Percentiles rank a stretch among this genome's conserved stretches.
These are phyloP conservation scores for Naganishia cerealis DNA, from an alignment of 1,284 basidiomycete species.

Conservation along the genomic window DNA sequence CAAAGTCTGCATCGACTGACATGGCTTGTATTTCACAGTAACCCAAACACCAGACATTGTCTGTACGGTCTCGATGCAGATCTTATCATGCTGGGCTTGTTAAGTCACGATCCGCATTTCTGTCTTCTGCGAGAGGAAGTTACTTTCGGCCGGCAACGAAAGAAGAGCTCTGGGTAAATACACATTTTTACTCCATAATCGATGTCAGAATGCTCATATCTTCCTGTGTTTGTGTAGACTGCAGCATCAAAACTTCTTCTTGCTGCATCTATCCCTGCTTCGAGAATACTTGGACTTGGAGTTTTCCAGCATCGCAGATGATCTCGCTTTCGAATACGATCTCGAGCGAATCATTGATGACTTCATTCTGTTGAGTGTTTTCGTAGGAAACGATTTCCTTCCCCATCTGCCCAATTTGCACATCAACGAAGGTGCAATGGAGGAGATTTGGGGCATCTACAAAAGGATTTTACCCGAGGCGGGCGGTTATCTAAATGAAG, in stretches of 20 bases:
- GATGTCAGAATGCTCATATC: background rate
- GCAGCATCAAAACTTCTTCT: conserved; percentile 87
- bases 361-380: conserved; percentile 92
- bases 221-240: conserved; percentile 57
- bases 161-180: conserved; percentile 67
- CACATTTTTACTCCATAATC: background rate
- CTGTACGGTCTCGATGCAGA: conserved; percentile 98
- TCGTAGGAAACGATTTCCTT: conserved; percentile 95
- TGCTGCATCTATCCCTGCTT: conserved; percentile 89
- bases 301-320: conserved; percentile 64
- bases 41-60: conserved; percentile 71
- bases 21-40: conserved; percentile 37
- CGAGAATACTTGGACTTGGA: conserved; percentile 96
- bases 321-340: conserved; percentile 69
- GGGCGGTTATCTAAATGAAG: conserved; percentile 93
- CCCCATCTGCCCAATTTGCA: conserved; percentile 95
- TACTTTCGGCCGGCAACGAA: conserved; percentile 82
- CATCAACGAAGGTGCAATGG: conserved; percentile 94
- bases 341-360: conserved; percentile 96
- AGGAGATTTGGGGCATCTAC: conserved; percentile 89
- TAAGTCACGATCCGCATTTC: conserved; percentile 98
- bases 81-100: conserved; percentile 93
- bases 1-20: conserved; percentile 7
- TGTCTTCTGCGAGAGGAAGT: conserved; percentile 96
- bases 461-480: conserved; percentile 82